A percentile compares a stretch with the other conserved stretches of the same genome.
Conservation (phyloP, 495 filamentous ascomycete species). For the Neurospora sp. region DNA sequence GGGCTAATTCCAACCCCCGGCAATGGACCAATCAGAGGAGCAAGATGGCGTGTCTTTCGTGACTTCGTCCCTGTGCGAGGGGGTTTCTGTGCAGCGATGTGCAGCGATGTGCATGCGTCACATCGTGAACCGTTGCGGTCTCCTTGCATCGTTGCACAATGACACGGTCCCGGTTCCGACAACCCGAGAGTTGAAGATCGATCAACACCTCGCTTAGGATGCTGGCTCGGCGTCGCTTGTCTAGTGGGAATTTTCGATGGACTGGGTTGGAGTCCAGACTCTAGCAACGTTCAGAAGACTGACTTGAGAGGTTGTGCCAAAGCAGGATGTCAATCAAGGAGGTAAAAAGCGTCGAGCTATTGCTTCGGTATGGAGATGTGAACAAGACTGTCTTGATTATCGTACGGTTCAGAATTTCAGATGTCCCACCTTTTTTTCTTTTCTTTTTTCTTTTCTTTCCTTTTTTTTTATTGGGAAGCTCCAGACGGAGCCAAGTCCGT, state of each 20-base stretch:
- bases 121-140: background rate
- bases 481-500: background rate
- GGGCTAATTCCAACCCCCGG: conserved; percentile 6
- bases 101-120: background rate
- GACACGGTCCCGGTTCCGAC: background rate
- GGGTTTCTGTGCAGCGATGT: background rate
- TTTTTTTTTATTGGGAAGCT: too few relatives aligned
- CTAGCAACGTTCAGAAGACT: background rate
- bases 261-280: background rate
- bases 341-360: background rate
- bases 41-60: background rate
- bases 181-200: background rate
- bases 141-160: background rate
- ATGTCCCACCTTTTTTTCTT: background rate
- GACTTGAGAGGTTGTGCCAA: background rate
- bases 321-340: background rate
- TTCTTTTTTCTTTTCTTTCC: too few relatives aligned
- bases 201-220: background rate
- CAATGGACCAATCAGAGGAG: conserved; percentile 8
- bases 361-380: background rate
- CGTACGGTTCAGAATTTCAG: background rate
- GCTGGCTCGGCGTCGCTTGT: background rate
- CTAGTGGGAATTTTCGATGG: background rate
- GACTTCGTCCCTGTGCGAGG: background rate
- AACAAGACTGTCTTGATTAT: background rate